These are phyloP conservation scores for Stylonectria norvegica DNA, from an alignment of 2,329 filamentous ascomycete species.

Conservation along the genomic window DNA sequence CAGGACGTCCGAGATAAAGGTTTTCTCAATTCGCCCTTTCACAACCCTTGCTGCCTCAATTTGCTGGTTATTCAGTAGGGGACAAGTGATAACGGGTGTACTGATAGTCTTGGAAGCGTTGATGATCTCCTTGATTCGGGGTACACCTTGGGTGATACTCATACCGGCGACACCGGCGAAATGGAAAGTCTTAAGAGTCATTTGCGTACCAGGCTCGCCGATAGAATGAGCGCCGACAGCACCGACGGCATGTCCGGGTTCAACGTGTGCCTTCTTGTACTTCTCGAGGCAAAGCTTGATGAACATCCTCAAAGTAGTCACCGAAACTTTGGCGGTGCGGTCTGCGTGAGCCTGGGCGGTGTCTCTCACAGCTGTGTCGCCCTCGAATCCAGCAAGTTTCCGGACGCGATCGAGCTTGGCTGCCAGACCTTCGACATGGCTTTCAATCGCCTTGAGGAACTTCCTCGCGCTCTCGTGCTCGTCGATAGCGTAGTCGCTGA, in stretches of 20 bases:
- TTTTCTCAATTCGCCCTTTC: slow-evolving; percentile 93
- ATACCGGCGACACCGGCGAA: slow-evolving; percentile 99
- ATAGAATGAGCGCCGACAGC: slow-evolving; percentile 97
- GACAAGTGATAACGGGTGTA: slow-evolving; percentile 89
- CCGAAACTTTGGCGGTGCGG: slow-evolving; percentile 79
- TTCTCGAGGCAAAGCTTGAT: slow-evolving; percentile 81
- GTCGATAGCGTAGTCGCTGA: slow-evolving; percentile 66
- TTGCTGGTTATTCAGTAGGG: slow-evolving; percentile 70
- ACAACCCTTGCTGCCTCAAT: slow-evolving; percentile 83
- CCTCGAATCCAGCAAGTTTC: slow-evolving; percentile 48
- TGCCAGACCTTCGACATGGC: slow-evolving; percentile 64
- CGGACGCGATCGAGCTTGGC: slow-evolving; percentile 56
- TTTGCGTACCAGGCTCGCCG: slow-evolving; percentile 96
- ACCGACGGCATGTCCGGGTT: slow-evolving; percentile 93
- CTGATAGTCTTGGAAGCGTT: slow-evolving; percentile 93
- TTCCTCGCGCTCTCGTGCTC: slow-evolving; percentile 78
- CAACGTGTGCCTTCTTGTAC: slow-evolving; percentile 85
- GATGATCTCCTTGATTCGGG: slow-evolving; percentile 99
- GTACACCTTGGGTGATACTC: slow-evolving; percentile 98
- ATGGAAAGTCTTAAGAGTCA: slow-evolving; percentile 99
- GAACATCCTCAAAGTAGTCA: slow-evolving; percentile 69
- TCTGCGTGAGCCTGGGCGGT: slow-evolving; percentile 50
- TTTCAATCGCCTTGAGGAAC: slow-evolving; percentile 75
- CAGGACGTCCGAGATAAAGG: slow-evolving; percentile 78
- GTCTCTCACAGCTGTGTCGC: slow-evolving; percentile 17